These are phyloP conservation scores for Solanum appendiculatum DNA, from an alignment of 257 asterid genomes.

Conservation along the genomic window DNA sequence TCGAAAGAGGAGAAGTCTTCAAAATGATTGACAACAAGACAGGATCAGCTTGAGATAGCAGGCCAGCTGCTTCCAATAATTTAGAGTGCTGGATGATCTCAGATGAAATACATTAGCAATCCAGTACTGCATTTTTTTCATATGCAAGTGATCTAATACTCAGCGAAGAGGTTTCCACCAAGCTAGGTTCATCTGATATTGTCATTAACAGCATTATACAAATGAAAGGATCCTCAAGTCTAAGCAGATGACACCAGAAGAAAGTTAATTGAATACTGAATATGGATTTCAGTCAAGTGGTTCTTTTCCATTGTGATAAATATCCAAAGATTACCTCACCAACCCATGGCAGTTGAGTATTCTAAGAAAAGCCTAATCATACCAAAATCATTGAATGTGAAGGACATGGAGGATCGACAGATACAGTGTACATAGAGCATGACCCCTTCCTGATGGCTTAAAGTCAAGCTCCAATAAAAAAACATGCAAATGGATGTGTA, in stretches of 20 bases:
- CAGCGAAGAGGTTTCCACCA: too few relatives aligned
- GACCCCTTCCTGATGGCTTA: background rate
- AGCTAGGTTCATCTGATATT: too few relatives aligned
- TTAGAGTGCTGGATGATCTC: background rate
- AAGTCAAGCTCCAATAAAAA: background rate
- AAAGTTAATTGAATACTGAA: background rate
- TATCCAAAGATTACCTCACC: too few relatives aligned
- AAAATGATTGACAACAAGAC: background rate
- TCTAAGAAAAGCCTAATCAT: background rate
- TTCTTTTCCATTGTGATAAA: background rate
- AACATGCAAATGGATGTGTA: background rate
- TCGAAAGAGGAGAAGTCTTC: background rate
- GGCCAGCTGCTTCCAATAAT: background rate
- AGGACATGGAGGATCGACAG: background rate
- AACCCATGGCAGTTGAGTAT: background rate
- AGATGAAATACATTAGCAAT: background rate
- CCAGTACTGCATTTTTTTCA: too few relatives aligned
- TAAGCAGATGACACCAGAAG: background rate
- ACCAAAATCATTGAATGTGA: background rate
- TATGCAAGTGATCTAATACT: too few relatives aligned
- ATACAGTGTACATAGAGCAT: background rate
- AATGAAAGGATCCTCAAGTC: too few relatives aligned
- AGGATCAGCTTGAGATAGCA: background rate
- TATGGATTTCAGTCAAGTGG: background rate
- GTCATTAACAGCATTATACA: too few relatives aligned